Evolutionary conservation across 768 basidiomycete genomes (phyloP).

Genomic region (Agrocybe chaxingu): DNA sequence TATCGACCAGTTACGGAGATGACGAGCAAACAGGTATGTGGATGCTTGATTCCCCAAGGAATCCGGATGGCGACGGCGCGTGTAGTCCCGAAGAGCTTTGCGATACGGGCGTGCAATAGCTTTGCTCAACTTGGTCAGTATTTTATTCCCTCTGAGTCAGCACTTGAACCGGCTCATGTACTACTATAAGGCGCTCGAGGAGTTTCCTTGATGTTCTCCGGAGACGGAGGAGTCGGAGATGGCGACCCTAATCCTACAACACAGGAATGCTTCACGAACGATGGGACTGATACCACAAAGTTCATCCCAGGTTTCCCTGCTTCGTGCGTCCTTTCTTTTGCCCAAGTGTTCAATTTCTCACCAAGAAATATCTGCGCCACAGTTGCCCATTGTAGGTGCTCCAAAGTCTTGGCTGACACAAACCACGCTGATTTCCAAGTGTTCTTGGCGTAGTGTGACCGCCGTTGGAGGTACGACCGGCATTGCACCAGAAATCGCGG

Average conservation of each 20-base stretch:
- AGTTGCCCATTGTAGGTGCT: slow-evolving; percentile 46
- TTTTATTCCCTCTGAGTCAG: neutral
- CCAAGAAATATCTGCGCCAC: neutral
- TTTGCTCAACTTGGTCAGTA: slow-evolving; percentile 60
- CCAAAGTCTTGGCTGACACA: too few relatives aligned
- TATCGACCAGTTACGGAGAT: slow-evolving; percentile 69
- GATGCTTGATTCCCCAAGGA: neutral
- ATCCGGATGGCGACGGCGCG: neutral
- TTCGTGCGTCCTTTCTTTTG: slow-evolving; percentile 23
- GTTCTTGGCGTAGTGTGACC: slow-evolving; percentile 47
- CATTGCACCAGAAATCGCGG: slow-evolving; percentile 52
- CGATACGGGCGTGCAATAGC: slow-evolving; percentile 46
- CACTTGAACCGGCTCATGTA: neutral
- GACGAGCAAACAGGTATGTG: slow-evolving; percentile 60
- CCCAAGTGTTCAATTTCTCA: too few relatives aligned
- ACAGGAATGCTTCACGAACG: slow-evolving; percentile 54
- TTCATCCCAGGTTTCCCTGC: slow-evolving; percentile 64
- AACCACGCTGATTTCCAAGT: too few relatives aligned
- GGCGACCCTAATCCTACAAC: slow-evolving; percentile 46
- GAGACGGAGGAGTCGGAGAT: slow-evolving; percentile 68
- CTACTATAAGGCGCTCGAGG: slow-evolving; percentile 48
- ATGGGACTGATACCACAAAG: slow-evolving; percentile 45
- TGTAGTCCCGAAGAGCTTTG: slow-evolving; percentile 52
- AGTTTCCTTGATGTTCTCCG: slow-evolving; percentile 58
- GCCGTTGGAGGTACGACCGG: slow-evolving; percentile 59